Percentiles rank a stretch among this genome's conserved stretches.
These are phyloP conservation scores for Hanseniaspora singularis DNA, from an alignment of 805 yeast genomes.

Conservation along the genomic window DNA sequence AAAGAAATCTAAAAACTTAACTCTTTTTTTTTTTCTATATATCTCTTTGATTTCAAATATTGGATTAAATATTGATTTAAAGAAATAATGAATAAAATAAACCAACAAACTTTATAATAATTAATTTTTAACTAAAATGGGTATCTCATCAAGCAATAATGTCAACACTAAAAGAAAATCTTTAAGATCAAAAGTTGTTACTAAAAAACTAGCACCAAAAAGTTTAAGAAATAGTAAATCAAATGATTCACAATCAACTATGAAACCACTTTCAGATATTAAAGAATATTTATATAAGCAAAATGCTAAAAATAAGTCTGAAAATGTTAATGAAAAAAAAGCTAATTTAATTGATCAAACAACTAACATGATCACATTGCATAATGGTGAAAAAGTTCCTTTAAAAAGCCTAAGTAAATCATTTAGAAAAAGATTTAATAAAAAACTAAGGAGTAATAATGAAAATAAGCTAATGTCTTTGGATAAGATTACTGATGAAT, in stretches of 20 bases:
- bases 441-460: conserved; percentile 56
- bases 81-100: conserved; percentile 31
- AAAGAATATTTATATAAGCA: conserved; percentile 41
- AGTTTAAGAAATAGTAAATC: conserved; percentile 10
- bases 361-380: conserved; percentile 19
- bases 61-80: too few relatives aligned
- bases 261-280: conserved; percentile 29
- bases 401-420: conserved; percentile 10
- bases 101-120: conserved; percentile 37
- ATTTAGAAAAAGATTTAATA: conserved; percentile 41
- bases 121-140: conserved; percentile 30
- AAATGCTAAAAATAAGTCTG: conserved; percentile 44
- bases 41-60: too few relatives aligned
- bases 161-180: conserved; percentile 12
- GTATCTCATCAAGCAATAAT: conserved; percentile 13
- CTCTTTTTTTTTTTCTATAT: too few relatives aligned
- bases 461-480: conserved; percentile 48
- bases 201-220: conserved; percentile 10
- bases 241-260: background rate
- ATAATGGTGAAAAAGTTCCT: conserved; percentile 16
- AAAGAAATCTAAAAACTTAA: too few relatives aligned
- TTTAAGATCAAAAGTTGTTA: conserved; percentile 8
- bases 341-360: conserved; percentile 31
- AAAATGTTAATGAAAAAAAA: conserved; percentile 30
- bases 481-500: conserved; percentile 15